phyloP scores from a whole-genome alignment of 495 filamentous ascomycete species.

The Hypoxylon trugodes region DNA sequence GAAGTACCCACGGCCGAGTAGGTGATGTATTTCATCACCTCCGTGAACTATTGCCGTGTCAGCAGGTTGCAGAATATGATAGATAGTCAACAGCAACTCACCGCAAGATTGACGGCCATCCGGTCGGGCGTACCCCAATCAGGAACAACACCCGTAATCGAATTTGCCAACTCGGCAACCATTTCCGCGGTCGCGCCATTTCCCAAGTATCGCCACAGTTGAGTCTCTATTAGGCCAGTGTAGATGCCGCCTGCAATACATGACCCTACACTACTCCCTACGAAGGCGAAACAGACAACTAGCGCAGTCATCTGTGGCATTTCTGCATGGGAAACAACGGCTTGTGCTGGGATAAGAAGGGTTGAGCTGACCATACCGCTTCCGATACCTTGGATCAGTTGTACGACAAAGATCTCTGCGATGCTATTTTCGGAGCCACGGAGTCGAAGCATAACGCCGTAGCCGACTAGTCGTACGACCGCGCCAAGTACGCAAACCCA shows the following conservation, averaged over 20 bases:
- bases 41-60: conserved; percentile 47
- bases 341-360: conserved; percentile 55
- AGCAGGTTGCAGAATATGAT: background rate
- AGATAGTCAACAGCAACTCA: conserved; percentile 28
- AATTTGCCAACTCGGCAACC: conserved; percentile 52
- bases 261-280: conserved; percentile 58
- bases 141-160: conserved; percentile 53
- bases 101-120: conserved; percentile 53
- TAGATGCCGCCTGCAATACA: conserved; percentile 60
- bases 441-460: conserved; percentile 60
- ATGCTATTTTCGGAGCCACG: conserved; percentile 55
- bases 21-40: conserved; percentile 58
- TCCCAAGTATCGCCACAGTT: conserved; percentile 47
- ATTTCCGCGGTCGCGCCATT: conserved; percentile 24
- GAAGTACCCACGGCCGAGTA: conserved; percentile 55
- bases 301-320: conserved; percentile 59
- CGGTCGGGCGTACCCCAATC: conserved; percentile 54
- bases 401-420: conserved; percentile 56
- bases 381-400: conserved; percentile 58
- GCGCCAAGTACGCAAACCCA: conserved; percentile 54
- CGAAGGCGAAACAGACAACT: conserved; percentile 52
- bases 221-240: conserved; percentile 49
- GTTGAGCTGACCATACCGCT: conserved; percentile 58
- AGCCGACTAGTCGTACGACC: conserved; percentile 54
- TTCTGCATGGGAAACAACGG: conserved; percentile 54